Conservation (phyloP, 495 filamentous ascomycete genomes). For the Penicillium manginii region DNA sequence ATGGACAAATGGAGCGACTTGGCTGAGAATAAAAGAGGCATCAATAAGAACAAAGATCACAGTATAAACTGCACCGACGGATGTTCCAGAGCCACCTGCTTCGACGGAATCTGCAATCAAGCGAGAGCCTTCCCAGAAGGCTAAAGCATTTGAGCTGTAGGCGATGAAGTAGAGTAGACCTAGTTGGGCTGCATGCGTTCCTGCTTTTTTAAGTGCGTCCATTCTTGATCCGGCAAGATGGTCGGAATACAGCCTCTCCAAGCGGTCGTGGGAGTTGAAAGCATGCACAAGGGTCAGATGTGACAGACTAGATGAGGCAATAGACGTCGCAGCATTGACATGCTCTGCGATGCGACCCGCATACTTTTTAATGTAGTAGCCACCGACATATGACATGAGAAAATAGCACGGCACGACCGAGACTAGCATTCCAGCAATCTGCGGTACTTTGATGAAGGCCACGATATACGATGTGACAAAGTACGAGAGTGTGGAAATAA, state of each 20-base stretch:
- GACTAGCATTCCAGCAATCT: constrained; percentile 46
- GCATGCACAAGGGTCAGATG: constrained; percentile 52
- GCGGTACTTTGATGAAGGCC: constrained; percentile 60
- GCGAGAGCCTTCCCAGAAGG: constrained; percentile 66
- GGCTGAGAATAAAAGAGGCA: constrained; percentile 62
- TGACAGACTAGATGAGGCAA: constrained; percentile 50
- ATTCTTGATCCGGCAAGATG: constrained; percentile 47
- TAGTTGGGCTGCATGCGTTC: constrained; percentile 57
- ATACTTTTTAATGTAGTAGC: constrained; percentile 61
- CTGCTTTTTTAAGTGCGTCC: constrained; percentile 61
- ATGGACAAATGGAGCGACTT: constrained; percentile 65
- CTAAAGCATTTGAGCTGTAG: constrained; percentile 64
- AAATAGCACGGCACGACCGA: constrained; percentile 69
- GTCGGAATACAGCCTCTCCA: constrained; percentile 55
- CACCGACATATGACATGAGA: constrained; percentile 62
- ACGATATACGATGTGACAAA: constrained; percentile 65
- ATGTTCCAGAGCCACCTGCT: constrained; percentile 33
- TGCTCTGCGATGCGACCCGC: constrained; percentile 51
- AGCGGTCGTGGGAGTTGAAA: constrained; percentile 44
- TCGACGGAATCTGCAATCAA: constrained; percentile 56
- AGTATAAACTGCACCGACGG: constrained; percentile 63
- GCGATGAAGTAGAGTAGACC: constrained; percentile 67
- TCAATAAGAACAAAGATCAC: constrained; percentile 68
- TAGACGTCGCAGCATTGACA: constrained; percentile 48
- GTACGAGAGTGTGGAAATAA: constrained; percentile 59